Percentiles rank a stretch among this genome's conserved stretches.
phyloP scores from a whole-genome alignment of 2,329 filamentous ascomycete species.

The Cladosporium sp. region DNA sequence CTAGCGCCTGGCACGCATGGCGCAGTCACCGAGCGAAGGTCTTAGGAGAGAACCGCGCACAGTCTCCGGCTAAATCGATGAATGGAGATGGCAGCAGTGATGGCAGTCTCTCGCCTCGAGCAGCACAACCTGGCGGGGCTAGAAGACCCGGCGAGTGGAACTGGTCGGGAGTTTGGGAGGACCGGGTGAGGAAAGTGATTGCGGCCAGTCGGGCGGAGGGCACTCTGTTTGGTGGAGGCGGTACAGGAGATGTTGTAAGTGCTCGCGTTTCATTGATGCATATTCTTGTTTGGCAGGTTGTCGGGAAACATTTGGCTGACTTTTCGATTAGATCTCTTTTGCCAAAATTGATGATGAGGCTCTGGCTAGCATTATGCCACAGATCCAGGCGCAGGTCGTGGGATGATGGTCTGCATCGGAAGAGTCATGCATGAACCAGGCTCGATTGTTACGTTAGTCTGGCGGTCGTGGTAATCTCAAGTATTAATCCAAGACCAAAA shows the following conservation, averaged over 20 bases:
- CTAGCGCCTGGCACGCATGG: conserved; percentile 94
- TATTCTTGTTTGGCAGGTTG: neutral
- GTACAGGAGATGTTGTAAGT: conserved; percentile 71
- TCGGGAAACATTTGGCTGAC: neutral
- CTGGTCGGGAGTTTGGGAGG: conserved; percentile 97
- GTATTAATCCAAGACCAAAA: neutral
- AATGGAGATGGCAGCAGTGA: conserved; percentile 23
- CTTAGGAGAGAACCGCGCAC: conserved; percentile 1
- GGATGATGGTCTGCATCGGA: neutral
- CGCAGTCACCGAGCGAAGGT: conserved; percentile 62
- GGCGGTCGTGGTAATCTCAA: neutral
- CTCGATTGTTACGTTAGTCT: neutral
- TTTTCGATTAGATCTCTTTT: conserved; percentile 32
- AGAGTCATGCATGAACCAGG: neutral
- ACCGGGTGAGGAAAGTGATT: conserved; percentile 78
- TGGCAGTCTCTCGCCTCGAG: conserved; percentile 28
- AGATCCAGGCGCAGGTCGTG: conserved; percentile 10
- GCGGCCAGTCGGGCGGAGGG: conserved; percentile 75
- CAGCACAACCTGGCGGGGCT: conserved; percentile 44
- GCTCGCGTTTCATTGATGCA: neutral
- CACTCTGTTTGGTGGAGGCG: conserved; percentile 73
- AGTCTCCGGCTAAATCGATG: conserved; percentile 3
- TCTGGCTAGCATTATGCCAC: conserved; percentile 19
- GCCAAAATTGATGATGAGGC: conserved; percentile 30
- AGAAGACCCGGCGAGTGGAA: conserved; percentile 84